Conservation (phyloP, 805 yeast genomes). For the Metschnikowia kunwiensis region DNA sequence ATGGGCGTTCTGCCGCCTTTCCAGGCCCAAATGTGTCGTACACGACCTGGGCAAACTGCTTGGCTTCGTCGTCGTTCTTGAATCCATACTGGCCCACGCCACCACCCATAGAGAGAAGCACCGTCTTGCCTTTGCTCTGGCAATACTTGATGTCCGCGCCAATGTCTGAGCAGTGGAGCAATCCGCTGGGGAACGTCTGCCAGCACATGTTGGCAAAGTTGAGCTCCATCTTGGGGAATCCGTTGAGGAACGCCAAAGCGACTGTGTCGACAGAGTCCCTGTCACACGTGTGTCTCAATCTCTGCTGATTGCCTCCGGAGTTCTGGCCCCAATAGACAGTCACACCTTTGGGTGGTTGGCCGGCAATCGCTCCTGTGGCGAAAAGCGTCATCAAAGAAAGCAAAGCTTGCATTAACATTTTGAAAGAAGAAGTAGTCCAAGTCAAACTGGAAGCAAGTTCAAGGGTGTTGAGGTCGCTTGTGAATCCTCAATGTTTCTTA, state of each 20-base stretch:
- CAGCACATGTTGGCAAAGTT: conserved; percentile 57
- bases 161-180: conserved; percentile 15
- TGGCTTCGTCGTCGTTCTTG: conserved; percentile 50
- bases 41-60: conserved; percentile 45
- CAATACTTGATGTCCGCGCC: conserved; percentile 16
- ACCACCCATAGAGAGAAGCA: conserved; percentile 40
- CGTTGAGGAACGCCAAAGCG: conserved; percentile 64
- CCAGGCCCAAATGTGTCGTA: conserved; percentile 42
- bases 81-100: conserved; percentile 60
- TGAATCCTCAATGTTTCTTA: too few relatives aligned
- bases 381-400: background rate
- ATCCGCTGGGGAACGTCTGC: conserved; percentile 43
- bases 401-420: background rate
- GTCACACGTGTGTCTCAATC: conserved; percentile 54
- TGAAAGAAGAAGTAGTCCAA: too few relatives aligned
- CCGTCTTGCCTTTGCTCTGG: conserved; percentile 12
- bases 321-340: conserved; percentile 91
- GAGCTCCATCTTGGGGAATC: conserved; percentile 47
- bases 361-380: conserved; percentile 1
- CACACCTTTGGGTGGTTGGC: conserved; percentile 34
- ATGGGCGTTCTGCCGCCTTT: conserved; percentile 22
- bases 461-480: too few relatives aligned
- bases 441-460: too few relatives aligned
- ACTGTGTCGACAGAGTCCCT: conserved; percentile 68
- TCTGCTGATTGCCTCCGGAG: conserved; percentile 47